Evolutionary conservation across 805 yeast species (phyloP), one percentile per base, ranked within the genome.

Genomic region (Candida insectorum): DNA sequence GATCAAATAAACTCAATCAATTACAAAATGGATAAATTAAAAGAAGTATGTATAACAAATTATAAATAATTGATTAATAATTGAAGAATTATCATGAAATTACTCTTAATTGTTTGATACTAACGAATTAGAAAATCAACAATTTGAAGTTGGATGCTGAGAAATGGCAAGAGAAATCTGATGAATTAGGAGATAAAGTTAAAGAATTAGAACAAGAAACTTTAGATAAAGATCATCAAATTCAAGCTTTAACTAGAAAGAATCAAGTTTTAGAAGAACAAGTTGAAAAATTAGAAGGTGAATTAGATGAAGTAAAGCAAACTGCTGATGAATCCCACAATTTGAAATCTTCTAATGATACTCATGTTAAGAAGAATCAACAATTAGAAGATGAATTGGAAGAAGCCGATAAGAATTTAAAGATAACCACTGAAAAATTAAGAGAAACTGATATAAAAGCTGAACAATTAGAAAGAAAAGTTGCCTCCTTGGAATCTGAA

Each of bases 151-250:
- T 85, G 54, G 97, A 93, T 60, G 91, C 96, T 48, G 98, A 93
- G 71, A 73, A 82, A 52, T 94, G 98, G 87, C 96, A 91, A 72
- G 96, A 87, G 62, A 86, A 88, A 73, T 81, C 93, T 41, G 98
- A 93, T 56, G 96, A 85, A 53, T 76, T 85, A 53, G 66, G 79
- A 41, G 79, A 73, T 44, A 81, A 80, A 61, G 79, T 85, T 69
- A 93, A 89, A 75, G 82, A 74, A 57, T 74, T 91, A 62, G 97
- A 91, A 65, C 97, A 91, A 69, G 95, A 87, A 56, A 75, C 77
- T 58, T 71, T 85, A 48, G 91, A 86, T 49, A 89, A 89, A 71
- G 98, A 93, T 62, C 91, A 93, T 71, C 93, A 86, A 62, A 87
- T 93, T 62, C 88, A 87, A 58, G 75, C 97, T 4, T 77, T 93